Conservation (phyloP, 257 asterid genomes). For the Prunella vulgaris region DNA sequence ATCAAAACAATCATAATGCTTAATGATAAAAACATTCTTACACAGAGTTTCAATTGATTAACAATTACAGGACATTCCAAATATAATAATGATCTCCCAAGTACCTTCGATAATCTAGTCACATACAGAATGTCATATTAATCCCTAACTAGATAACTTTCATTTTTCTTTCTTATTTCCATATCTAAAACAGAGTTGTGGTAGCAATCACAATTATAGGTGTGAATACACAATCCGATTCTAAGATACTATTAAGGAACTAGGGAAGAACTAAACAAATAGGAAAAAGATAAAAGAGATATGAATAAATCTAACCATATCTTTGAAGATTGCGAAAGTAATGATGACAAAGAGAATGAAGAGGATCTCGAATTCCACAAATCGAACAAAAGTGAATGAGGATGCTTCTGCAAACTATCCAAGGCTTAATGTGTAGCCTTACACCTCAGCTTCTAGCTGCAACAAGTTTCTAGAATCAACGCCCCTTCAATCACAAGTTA, state of each 20-base stretch:
- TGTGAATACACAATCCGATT: no score
- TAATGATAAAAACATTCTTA: not conserved
- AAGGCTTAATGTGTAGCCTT: no score
- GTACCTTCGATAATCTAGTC: not conserved
- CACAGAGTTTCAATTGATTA: not conserved
- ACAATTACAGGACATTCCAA: not conserved
- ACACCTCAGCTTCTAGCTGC: no score
- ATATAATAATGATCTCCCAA: not conserved
- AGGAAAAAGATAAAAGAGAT: not conserved
- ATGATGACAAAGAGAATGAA: slow-evolving; percentile 72
- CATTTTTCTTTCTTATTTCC: not conserved
- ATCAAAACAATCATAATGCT: not conserved
- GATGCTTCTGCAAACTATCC: no score
- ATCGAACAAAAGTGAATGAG: slow-evolving; percentile 59
- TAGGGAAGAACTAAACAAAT: not conserved
- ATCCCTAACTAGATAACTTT: not conserved
- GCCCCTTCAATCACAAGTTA: no score
- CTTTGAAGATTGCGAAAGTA: slow-evolving; percentile 71
- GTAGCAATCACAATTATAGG: not conserved
- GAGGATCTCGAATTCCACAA: slow-evolving; percentile 95
- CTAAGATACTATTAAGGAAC: no score
- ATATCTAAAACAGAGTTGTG: not conserved
- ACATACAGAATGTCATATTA: no score
- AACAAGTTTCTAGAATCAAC: no score
- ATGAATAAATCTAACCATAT: slow-evolving; percentile 51